phyloP scores from a whole-genome alignment of 805 yeast genomes.

The Suhomyces sp. region DNA sequence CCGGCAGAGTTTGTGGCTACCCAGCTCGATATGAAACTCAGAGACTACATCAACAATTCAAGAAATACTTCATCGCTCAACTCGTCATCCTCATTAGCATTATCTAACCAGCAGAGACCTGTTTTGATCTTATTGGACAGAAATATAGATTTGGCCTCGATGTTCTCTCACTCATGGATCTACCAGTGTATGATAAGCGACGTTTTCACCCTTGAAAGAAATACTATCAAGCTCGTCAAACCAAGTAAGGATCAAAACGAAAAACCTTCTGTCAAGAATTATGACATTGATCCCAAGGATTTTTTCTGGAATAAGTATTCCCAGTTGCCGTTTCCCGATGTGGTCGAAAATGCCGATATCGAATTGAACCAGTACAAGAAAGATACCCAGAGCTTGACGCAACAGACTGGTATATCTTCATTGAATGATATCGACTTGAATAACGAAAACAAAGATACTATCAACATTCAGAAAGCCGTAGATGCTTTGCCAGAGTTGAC shows the following conservation, averaged over 20 bases:
- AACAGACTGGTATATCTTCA: slow-evolving; percentile 67
- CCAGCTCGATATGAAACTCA: slow-evolving; percentile 74
- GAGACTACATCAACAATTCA: slow-evolving; percentile 81
- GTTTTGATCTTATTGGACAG: slow-evolving; percentile 85
- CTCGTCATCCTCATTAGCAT: slow-evolving; percentile 11
- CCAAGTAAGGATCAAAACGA: slow-evolving; percentile 22
- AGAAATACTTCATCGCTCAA: slow-evolving; percentile 22
- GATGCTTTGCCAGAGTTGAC: slow-evolving; percentile 91
- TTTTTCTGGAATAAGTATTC: slow-evolving; percentile 87
- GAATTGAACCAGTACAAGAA: slow-evolving; percentile 78
- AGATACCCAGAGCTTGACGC: slow-evolving; percentile 84
- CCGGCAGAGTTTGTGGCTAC: slow-evolving; percentile 94
- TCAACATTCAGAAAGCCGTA: slow-evolving; percentile 78
- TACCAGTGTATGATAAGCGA: slow-evolving; percentile 96
- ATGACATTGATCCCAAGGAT: slow-evolving; percentile 90
- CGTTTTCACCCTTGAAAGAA: slow-evolving; percentile 76
- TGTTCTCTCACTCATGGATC: slow-evolving; percentile 97
- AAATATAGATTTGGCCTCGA: slow-evolving; percentile 83
- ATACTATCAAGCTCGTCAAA: slow-evolving; percentile 66
- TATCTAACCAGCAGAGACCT: slow-evolving; percentile 49
- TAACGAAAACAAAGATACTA: slow-evolving; percentile 49
- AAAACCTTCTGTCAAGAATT: slow-evolving; percentile 48
- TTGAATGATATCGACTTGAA: slow-evolving; percentile 70
- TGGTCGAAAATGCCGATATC: slow-evolving; percentile 92
- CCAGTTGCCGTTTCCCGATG: slow-evolving; percentile 93